phyloP scores from a whole-genome alignment of 768 basidiomycete genomes.

The Kwoniella europaea region DNA sequence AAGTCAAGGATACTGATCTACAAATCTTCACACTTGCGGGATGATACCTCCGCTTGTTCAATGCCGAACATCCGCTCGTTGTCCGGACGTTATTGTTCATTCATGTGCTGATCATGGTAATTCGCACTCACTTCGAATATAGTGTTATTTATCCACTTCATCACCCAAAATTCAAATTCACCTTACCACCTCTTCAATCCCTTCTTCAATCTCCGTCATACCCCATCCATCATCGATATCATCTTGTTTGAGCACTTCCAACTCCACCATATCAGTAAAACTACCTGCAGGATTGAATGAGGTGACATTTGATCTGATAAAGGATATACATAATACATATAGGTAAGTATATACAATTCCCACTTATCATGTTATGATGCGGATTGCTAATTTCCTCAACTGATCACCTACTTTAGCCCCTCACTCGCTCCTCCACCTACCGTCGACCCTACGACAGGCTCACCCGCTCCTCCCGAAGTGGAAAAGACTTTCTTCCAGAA shows the following conservation, averaged over 20 bases:
- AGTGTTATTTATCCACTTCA: conserved; percentile 21
- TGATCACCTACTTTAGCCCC: conserved; percentile 15
- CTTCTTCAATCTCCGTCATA: neutral
- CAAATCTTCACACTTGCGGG: too few species aligned
- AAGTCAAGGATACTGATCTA: conserved; percentile 7
- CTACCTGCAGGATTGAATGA: neutral
- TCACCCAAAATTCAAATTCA: conserved; percentile 11
- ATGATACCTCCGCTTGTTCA: too few species aligned
- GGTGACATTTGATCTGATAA: neutral
- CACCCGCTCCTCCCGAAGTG: conserved; percentile 59
- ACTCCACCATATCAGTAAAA: conserved; percentile 1
- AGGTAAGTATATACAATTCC: neutral
- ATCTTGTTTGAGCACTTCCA: neutral
- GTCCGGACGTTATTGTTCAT: neutral
- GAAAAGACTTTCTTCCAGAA: conserved; percentile 85
- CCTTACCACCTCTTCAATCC: neutral
- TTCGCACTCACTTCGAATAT: neutral
- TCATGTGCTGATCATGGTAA: neutral
- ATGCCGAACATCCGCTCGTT: neutral
- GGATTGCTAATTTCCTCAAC: neutral
- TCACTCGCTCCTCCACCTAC: conserved; percentile 31
- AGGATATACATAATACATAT: neutral
- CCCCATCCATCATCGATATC: neutral
- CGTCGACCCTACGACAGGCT: conserved; percentile 38
- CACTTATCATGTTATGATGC: too few species aligned